Percentiles rank a stretch among this genome's conserved stretches.
Conservation (phyloP, 1,284 basidiomycete genomes). For the Lentinula novae-zelandiae region DNA sequence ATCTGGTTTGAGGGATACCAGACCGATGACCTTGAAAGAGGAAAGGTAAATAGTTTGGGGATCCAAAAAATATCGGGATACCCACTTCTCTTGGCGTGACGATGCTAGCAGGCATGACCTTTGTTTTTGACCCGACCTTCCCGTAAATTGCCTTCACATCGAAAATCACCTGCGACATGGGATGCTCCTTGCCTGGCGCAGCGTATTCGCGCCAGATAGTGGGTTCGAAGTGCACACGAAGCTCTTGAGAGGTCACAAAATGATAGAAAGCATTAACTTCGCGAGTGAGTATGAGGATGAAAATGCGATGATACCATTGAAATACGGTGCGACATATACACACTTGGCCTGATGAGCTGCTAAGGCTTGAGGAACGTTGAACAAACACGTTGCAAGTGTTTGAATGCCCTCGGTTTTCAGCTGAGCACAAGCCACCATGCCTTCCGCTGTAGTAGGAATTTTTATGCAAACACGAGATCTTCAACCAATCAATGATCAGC, state of each 20-base stretch:
- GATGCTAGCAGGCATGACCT: constrained; percentile 49
- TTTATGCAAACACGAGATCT: constrained; percentile 43
- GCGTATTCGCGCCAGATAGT: constrained; percentile 38
- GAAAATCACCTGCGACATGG: constrained; percentile 35
- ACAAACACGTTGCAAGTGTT: constrained; percentile 45
- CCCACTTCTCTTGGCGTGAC: constrained; percentile 38
- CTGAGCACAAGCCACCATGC: constrained; percentile 39
- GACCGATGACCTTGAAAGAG: constrained; percentile 33
- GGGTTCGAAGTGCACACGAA: constrained; percentile 45
- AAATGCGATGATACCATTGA: constrained; percentile 34
- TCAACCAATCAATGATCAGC: background rate
- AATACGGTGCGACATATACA: constrained; percentile 46
- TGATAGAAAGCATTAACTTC: background rate
- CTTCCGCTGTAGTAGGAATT: constrained; percentile 45
- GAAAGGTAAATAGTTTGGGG: background rate
- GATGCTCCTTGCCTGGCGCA: constrained; percentile 38
- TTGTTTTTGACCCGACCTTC: constrained; percentile 34
- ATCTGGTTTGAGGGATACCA: constrained; percentile 38
- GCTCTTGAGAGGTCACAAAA: constrained; percentile 25
- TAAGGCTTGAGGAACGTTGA: constrained; percentile 43
- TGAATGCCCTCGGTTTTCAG: constrained; percentile 38
- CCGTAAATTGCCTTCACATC: constrained; percentile 36
- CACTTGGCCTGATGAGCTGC: constrained; percentile 46
- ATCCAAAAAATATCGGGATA: background rate
- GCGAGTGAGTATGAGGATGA: background rate